Evolutionary conservation across 129 eudicot species (phyloP).

Genomic region (Lactuca saligna): DNA sequence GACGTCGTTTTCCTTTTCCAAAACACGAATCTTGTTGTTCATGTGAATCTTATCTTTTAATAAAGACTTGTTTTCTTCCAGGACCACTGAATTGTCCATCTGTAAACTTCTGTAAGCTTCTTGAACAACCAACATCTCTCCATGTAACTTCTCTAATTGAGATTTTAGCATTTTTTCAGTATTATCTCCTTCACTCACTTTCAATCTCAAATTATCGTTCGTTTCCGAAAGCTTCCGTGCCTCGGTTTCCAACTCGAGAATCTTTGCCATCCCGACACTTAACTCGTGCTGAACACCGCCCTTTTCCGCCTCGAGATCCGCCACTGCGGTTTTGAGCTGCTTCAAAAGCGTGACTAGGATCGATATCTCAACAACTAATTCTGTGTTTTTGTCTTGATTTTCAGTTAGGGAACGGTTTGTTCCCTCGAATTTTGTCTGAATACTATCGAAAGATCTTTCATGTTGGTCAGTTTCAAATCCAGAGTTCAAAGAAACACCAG

Average conservation of each 20-base stretch:
- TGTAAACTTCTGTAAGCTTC: slow-evolving; percentile 45
- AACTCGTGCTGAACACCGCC: slow-evolving; percentile 43
- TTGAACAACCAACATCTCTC: slow-evolving; percentile 45
- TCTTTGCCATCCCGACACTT: slow-evolving; percentile 33
- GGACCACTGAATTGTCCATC: slow-evolving; percentile 42
- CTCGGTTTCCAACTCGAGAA: slow-evolving; percentile 43
- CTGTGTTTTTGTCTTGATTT: slow-evolving; percentile 58
- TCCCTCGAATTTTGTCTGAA: slow-evolving; percentile 43
- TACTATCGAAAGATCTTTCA: slow-evolving; percentile 32
- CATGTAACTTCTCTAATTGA: slow-evolving; percentile 46
- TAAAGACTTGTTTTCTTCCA: slow-evolving; percentile 54
- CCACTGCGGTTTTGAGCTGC: slow-evolving; percentile 48
- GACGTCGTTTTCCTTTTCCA: slow-evolving; percentile 50
- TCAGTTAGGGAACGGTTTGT: slow-evolving; percentile 44
- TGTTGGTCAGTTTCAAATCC: slow-evolving; percentile 41
- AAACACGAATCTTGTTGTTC: slow-evolving; percentile 37
- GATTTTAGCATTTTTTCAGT: slow-evolving; percentile 36
- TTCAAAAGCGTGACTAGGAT: slow-evolving; percentile 53
- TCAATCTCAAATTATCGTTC: slow-evolving; percentile 46
- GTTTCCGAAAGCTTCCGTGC: slow-evolving; percentile 43
- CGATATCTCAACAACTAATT: slow-evolving; percentile 45
- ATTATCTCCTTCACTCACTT: slow-evolving; percentile 46
- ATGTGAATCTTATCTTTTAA: slow-evolving; percentile 20
- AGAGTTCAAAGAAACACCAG: slow-evolving; percentile 39
- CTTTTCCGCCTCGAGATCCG: slow-evolving; percentile 45